These are phyloP conservation scores for Pichia exigua DNA, from an alignment of 805 yeast species.

Conservation along the genomic window DNA sequence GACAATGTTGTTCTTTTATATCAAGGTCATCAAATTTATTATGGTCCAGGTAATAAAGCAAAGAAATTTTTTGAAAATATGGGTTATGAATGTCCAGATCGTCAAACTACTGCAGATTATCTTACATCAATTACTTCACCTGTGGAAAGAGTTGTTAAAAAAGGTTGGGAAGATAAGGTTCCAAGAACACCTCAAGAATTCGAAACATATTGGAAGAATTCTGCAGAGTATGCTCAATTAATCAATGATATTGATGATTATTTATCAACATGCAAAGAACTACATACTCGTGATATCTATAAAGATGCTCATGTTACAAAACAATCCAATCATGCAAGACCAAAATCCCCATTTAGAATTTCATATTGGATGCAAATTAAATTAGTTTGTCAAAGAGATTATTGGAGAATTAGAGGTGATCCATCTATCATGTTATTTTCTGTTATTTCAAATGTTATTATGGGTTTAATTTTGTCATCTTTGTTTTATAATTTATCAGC, in stretches of 20 bases:
- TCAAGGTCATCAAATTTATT: too few relatives aligned
- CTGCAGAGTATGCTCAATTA: constrained; percentile 27
- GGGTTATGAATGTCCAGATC: constrained; percentile 40
- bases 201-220: constrained; percentile 31
- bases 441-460: constrained; percentile 37
- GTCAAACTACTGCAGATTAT: constrained; percentile 42
- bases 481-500: constrained; percentile 44
- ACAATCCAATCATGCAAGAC: constrained; percentile 41
- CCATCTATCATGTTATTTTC: constrained; percentile 38
- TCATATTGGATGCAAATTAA: constrained; percentile 45
- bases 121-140: constrained; percentile 32
- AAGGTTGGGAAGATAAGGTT: constrained; percentile 32
- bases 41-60: constrained; percentile 31
- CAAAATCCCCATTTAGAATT: constrained; percentile 43
- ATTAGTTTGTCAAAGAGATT: constrained; percentile 38
- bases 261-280: constrained; percentile 7
- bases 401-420: constrained; percentile 43
- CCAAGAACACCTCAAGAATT: constrained; percentile 36
- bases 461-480: constrained; percentile 51
- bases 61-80: constrained; percentile 32
- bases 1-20: too few relatives aligned
- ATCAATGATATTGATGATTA: constrained; percentile 31
- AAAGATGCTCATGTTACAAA: constrained; percentile 29
- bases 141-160: constrained; percentile 24
- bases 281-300: constrained; percentile 8